Base-by-base conservation (phyloP, 2,329 filamentous ascomycete genomes). In the Fusarium sp. region DNA sequence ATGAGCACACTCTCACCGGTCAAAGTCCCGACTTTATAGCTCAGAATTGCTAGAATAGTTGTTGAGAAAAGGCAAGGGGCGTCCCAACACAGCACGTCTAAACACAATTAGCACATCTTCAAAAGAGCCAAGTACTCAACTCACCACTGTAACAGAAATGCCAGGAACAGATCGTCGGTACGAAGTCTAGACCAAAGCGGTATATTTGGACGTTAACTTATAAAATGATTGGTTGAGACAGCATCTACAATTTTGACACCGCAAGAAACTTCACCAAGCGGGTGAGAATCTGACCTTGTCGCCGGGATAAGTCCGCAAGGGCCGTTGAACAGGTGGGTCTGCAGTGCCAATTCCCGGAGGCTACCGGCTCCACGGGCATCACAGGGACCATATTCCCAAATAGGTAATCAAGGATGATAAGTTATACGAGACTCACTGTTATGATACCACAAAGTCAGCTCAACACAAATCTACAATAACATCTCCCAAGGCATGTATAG, bases 301-400 rank as follows among this genome's bases (percentile, higher is more conserved):
- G 22, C 67, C 58, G 59, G 49, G 40, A 28, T 67, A 69, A 56
- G 45, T 40, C 66, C 66, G 50, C 17, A 22, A 47, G 32, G 20
- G 45, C 50, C 60, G 32, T 30, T 51, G 37, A 33, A 54, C 39
- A 22, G 46, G 43, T 53, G 58, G 62, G 24, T 24, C 65, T 47
- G 13, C n/a, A 26, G 49, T 52, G 26, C 20, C 45, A 51, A 32
- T 28, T 44, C 41, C 60, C 55, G 58, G 61, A 46, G 56, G 39
- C 54, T 61, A 22, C 24, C 53, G 67, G 57, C 30, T 58, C 53
- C 22, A 54, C 28, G 44, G 19, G 8, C 28, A 46, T 65, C 17
- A n/a, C 46, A 65, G 50, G 59, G 57, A 47, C 40, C 49, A 44
- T 24, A 54, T 45, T 46, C 65, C 56, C 24, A 56, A 47, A 40